Conservation (phyloP, 495 filamentous ascomycete species). For the Aspergillus avenaceus region DNA sequence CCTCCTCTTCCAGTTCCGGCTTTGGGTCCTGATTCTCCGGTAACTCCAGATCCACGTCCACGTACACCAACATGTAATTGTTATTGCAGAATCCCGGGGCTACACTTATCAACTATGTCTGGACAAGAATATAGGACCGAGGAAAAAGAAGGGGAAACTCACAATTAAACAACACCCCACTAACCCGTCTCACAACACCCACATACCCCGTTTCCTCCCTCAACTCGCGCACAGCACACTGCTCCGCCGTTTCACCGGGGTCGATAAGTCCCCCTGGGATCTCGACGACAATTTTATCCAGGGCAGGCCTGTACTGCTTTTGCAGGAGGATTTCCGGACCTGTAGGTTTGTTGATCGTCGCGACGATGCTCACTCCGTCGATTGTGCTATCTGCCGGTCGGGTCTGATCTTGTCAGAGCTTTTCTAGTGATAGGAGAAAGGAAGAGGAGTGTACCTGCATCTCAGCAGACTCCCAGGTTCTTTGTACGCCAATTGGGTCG, state of each 20-base stretch:
- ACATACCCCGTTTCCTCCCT: slow-evolving; percentile 93
- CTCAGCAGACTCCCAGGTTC: slow-evolving; percentile 82
- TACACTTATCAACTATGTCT: slow-evolving; percentile 13
- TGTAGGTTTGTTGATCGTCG: slow-evolving; percentile 72
- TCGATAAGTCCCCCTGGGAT: slow-evolving; percentile 85
- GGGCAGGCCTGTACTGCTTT: slow-evolving; percentile 83
- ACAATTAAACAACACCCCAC: slow-evolving; percentile 83
- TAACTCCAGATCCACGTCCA: slow-evolving; percentile 70
- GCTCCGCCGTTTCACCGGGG: slow-evolving; percentile 69
- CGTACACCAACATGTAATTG: slow-evolving; percentile 77
- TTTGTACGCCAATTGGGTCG: slow-evolving; percentile 62
- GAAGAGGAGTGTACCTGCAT: slow-evolving; percentile 42
- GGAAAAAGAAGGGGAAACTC: slow-evolving; percentile 9
- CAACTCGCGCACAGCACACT: slow-evolving; percentile 79
- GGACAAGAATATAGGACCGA: not conserved
- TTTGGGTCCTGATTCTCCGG: slow-evolving; percentile 66
- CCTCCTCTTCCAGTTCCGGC: slow-evolving; percentile 78
- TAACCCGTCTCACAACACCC: slow-evolving; percentile 60
- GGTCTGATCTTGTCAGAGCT: slow-evolving; percentile 33
- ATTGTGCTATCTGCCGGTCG: slow-evolving; percentile 64
- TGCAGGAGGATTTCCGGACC: slow-evolving; percentile 76
- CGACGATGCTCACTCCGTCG: slow-evolving; percentile 87
- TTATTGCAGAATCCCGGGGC: slow-evolving; percentile 86
- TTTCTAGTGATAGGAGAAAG: not conserved
- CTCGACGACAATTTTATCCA: slow-evolving; percentile 74